phyloP scores from a whole-genome alignment of 2,329 filamentous ascomycete genomes.

The Coniochaeta ligniaria region DNA sequence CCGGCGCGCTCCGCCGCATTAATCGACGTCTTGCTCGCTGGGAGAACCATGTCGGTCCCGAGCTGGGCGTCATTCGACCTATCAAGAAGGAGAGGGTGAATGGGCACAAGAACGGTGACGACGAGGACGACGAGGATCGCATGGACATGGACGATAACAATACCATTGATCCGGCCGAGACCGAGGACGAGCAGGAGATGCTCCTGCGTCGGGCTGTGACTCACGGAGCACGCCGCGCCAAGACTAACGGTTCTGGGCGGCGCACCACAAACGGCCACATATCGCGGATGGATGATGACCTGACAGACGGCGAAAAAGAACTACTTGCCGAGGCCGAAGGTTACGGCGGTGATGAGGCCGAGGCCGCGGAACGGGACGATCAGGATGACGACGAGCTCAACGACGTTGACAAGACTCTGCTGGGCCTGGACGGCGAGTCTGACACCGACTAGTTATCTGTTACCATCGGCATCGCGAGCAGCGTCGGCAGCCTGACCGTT shows the following conservation, averaged over 20 bases:
- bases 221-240: slow-evolving; percentile 17
- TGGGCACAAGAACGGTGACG: slow-evolving; percentile 16
- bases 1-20: slow-evolving; percentile 57
- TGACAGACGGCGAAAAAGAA: slow-evolving; percentile 50
- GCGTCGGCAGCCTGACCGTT: not conserved
- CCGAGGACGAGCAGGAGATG: slow-evolving; percentile 17
- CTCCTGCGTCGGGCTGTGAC: slow-evolving; percentile 9
- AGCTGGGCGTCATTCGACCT: slow-evolving; percentile 37
- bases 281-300: slow-evolving; percentile 41
- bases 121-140: slow-evolving; percentile 24
- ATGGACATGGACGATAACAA: slow-evolving; percentile 16
- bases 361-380: slow-evolving; percentile 26
- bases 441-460: slow-evolving; percentile 20
- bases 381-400: slow-evolving; percentile 41
- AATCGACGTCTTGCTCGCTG: slow-evolving; percentile 63
- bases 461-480: not conserved
- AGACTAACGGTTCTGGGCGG: slow-evolving; percentile 20
- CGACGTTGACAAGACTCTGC: slow-evolving; percentile 26
- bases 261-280: slow-evolving; percentile 21
- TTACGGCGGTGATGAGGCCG: slow-evolving; percentile 31
- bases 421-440: slow-evolving; percentile 23
- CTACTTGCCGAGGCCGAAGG: slow-evolving; percentile 31
- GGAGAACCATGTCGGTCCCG: slow-evolving; percentile 41
- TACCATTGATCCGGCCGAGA: slow-evolving; percentile 19
- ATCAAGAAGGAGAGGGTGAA: slow-evolving; percentile 30